Conservation (phyloP, 352 stramenopile genomes). For the Phytophthora kernoviae region DNA sequence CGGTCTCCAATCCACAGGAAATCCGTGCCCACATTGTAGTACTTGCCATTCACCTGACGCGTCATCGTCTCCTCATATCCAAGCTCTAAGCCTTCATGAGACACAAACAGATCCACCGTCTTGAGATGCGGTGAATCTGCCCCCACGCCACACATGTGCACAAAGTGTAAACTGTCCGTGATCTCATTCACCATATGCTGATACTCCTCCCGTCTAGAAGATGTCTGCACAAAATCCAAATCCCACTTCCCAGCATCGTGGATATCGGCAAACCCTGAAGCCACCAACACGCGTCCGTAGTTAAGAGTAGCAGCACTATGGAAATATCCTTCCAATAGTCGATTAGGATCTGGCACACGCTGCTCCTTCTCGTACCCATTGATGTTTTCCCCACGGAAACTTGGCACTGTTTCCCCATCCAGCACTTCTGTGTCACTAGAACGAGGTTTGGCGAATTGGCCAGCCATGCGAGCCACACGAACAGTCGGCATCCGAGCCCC, state of each 20-base stretch:
- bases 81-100: slow-evolving; percentile 98
- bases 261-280: slow-evolving; percentile 97
- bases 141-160: slow-evolving; percentile 95
- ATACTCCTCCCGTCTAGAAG: slow-evolving; percentile 93
- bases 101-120: slow-evolving; percentile 97
- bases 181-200: slow-evolving; percentile 97
- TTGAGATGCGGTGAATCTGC: slow-evolving; percentile 90
- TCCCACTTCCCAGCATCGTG: slow-evolving; percentile 97
- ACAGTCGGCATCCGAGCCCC: slow-evolving; percentile 97
- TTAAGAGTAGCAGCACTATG: slow-evolving; percentile 98
- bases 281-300: slow-evolving; percentile 95
- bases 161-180: slow-evolving; percentile 97
- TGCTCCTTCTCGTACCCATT: slow-evolving; percentile 95
- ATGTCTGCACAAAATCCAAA: slow-evolving; percentile 97
- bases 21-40: slow-evolving; percentile 98
- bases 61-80: slow-evolving; percentile 99
- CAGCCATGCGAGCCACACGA: slow-evolving; percentile 96
- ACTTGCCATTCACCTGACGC: slow-evolving; percentile 93
- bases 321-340: slow-evolving; percentile 97
- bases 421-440: slow-evolving; percentile 94
- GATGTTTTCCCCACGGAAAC: slow-evolving; percentile 98
- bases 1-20: slow-evolving; percentile 99
- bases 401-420: slow-evolving; percentile 94
- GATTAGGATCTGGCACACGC: slow-evolving; percentile 92
- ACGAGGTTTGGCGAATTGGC: slow-evolving; percentile 98